A percentile compares a stretch with the other conserved stretches of the same genome.
Evolutionary conservation across 805 yeast species (phyloP).

Genomic region (Osmozyma mogii): DNA sequence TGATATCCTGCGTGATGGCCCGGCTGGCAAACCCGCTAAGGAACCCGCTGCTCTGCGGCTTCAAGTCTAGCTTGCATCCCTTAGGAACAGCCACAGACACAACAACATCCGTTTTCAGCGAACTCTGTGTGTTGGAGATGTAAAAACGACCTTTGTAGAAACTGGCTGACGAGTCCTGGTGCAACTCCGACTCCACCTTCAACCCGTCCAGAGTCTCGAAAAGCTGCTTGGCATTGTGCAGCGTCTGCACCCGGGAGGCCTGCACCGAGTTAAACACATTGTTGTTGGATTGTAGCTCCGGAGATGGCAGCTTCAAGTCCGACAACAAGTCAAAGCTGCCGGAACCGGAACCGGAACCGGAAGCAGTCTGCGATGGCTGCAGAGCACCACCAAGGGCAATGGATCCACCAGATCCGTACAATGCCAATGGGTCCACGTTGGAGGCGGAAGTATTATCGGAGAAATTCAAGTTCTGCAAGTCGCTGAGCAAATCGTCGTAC

Average conservation of each 20-base stretch:
- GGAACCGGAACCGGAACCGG: slow-evolving; percentile 1
- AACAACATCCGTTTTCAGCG: slow-evolving; percentile 42
- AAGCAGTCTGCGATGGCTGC: slow-evolving; percentile 6
- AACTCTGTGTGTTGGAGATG: slow-evolving; percentile 43
- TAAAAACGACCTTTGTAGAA: slow-evolving; percentile 36
- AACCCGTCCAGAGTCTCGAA: slow-evolving; percentile 28
- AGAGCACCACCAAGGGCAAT: slow-evolving; percentile 29
- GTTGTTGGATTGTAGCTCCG: slow-evolving; percentile 26
- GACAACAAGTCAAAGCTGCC: slow-evolving; percentile 22
- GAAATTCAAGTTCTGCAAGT: slow-evolving; percentile 56
- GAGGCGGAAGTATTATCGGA: slow-evolving; percentile 23
- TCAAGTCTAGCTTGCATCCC: slow-evolving; percentile 45
- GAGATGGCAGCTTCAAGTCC: slow-evolving; percentile 35
- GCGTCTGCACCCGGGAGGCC: background rate
- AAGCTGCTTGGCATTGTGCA: background rate
- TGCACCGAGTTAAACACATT: no score
- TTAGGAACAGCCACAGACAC: slow-evolving; percentile 70
- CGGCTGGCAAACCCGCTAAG: slow-evolving; percentile 41
- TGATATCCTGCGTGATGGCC: slow-evolving; percentile 48
- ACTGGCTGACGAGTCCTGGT: slow-evolving; percentile 24
- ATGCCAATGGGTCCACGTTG: slow-evolving; percentile 24
- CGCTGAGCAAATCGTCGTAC: slow-evolving; percentile 67
- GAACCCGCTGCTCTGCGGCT: slow-evolving; percentile 52
- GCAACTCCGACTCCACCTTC: slow-evolving; percentile 40
- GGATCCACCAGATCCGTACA: slow-evolving; percentile 48